Evolutionary conservation across 305 asterid genomes (phyloP), one percentile per base, ranked within the genome.

Genomic region (Rubia tinctorum): DNA sequence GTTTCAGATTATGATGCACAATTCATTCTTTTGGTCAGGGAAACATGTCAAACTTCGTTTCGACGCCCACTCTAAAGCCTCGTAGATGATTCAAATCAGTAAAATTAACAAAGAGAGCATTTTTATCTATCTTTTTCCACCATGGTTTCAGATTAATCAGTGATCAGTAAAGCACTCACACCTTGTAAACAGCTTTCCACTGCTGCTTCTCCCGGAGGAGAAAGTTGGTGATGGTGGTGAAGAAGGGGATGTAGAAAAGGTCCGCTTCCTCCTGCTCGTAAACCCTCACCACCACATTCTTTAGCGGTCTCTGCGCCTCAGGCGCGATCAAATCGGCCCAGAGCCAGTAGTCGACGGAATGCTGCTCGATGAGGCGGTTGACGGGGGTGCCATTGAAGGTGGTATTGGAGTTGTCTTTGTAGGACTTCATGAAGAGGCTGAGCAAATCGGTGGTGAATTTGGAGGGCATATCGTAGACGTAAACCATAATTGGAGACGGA

Each of bases 131-230:
- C 30, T 27, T 27, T 27, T 27, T 27, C 30, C 30, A 27, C 1
- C 30, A 27, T 27, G 30, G 30, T 27, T 27, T 27, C 30, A 27
- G 30, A 27, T 27, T 27, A 27, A 27, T 27, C 2, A 2, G 30
- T 27, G 2, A 27, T 27, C 30, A 27, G 30, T 27, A 27, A 27
- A 77, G 79, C 98, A 95, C 99, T 95, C 99, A 95, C 97, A 95
- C 99, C 99, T 96, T 90, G 86, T 95, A 92, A 81, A 92, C 97
- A 76, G 96, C 93, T 87, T 91, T 95, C 96, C 97, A 92, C 63
- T 92, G 87, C 76, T 87, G 97, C 45, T 87, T 88, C 88, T 92
- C 98, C 88, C 90, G 44, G 89, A 95, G 87, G 89, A 95, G 90
- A 84, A 80, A 92, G 89, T 96, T 1, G 2, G 30, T 88, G 72